Evolutionary conservation across 2,329 filamentous ascomycete species (phyloP).

Genomic region (Colletotrichum euphorbiae): DNA sequence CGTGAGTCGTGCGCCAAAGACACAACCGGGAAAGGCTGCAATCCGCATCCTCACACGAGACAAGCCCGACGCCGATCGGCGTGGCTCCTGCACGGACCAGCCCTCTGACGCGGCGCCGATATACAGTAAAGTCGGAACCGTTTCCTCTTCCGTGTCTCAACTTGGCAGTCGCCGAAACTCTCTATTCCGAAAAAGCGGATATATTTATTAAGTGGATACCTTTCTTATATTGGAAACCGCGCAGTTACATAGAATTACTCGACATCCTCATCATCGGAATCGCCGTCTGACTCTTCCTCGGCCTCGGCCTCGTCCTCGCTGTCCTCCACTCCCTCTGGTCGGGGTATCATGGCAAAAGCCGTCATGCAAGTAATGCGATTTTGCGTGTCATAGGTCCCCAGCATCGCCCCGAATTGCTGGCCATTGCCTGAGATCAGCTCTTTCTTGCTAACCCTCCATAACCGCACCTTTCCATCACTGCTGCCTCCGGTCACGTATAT

Average conservation of each 20-base stretch:
- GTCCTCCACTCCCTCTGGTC: constrained; percentile 70
- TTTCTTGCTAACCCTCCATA: constrained; percentile 73
- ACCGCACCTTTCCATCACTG: constrained; percentile 85
- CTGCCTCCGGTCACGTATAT: constrained; percentile 77
- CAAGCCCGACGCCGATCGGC: constrained; percentile 30
- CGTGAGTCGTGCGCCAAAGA: neutral
- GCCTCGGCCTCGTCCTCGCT: constrained; percentile 65
- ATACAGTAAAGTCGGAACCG: constrained; percentile 1
- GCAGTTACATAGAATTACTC: constrained; percentile 42
- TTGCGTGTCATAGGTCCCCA: constrained; percentile 85
- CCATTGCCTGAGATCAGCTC: constrained; percentile 52
- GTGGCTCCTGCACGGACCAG: constrained; percentile 19
- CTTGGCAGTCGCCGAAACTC: neutral
- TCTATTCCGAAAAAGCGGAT: neutral
- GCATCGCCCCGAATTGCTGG: constrained; percentile 68
- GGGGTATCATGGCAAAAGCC: constrained; percentile 85
- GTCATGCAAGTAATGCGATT: constrained; percentile 91
- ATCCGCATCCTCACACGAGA: constrained; percentile 34
- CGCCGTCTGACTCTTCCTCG: constrained; percentile 55
- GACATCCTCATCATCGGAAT: constrained; percentile 52
- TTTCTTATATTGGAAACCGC: constrained; percentile 10
- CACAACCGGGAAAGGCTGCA: constrained; percentile 23
- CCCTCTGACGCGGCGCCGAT: neutral
- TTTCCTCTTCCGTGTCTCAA: neutral
- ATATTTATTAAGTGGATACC: neutral